phyloP scores from a whole-genome alignment of 1,284 basidiomycete genomes.

The Irpex sp. region DNA sequence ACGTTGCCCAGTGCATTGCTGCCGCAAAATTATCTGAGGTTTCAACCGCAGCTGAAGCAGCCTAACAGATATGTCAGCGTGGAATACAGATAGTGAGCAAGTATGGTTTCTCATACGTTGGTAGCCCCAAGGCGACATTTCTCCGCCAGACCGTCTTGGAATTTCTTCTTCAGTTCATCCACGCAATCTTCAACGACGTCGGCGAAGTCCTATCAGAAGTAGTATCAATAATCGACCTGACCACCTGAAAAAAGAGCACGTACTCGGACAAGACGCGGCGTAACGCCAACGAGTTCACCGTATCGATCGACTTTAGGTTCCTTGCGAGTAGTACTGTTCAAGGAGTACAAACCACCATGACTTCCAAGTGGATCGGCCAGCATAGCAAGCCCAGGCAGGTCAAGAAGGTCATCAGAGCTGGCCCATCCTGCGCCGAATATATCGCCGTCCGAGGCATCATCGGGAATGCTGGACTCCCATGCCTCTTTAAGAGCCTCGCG shows the following conservation, averaged over 20 bases:
- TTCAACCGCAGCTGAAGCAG: neutral
- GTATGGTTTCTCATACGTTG: conserved; percentile 30
- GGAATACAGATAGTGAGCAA: neutral
- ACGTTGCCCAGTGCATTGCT: neutral
- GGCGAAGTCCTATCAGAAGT: neutral
- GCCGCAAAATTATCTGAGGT: neutral
- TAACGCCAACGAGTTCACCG: conserved; percentile 42
- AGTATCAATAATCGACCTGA: neutral
- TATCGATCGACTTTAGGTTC: conserved; percentile 38
- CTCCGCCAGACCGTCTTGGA: conserved; percentile 54
- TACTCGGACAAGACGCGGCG: conserved; percentile 44
- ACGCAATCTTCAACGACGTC: conserved; percentile 36
- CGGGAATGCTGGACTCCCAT: conserved; percentile 43
- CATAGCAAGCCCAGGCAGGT: conserved; percentile 27
- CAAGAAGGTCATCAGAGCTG: conserved; percentile 26
- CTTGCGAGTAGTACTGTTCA: conserved; percentile 24
- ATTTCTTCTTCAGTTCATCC: conserved; percentile 41
- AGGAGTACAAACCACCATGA: conserved; percentile 29
- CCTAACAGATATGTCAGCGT: neutral
- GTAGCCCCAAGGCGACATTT: conserved; percentile 49
- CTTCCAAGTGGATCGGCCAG: conserved; percentile 16
- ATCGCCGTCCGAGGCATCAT: conserved; percentile 15
- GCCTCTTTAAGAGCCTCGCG: conserved; percentile 39
- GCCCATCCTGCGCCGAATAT: conserved; percentile 10
- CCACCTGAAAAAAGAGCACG: neutral